A percentile compares a stretch with the other conserved stretches of the same genome.
These are phyloP conservation scores for Dalbergia cultrata DNA, from an alignment of 306 rosid species.

Conservation along the genomic window DNA sequence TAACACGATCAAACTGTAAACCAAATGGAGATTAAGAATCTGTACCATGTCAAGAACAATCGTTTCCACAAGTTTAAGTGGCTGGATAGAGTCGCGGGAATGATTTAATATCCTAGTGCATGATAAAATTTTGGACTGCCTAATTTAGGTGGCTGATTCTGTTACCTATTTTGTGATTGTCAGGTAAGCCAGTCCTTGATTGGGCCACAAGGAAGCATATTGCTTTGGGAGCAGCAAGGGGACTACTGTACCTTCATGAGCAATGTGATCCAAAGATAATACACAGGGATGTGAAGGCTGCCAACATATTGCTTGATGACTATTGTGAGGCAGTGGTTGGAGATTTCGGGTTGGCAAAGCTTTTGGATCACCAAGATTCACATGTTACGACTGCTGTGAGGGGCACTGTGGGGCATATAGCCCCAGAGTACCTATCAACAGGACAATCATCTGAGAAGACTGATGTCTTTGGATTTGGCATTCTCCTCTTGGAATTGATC, in stretches of 20 bases:
- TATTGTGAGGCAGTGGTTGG: slow-evolving; percentile 65
- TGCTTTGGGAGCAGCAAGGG: slow-evolving; percentile 64
- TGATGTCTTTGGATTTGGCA: slow-evolving; percentile 64
- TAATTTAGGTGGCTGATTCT: neutral
- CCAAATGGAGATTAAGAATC: no score
- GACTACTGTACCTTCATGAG: slow-evolving; percentile 58
- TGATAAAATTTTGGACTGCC: no score
- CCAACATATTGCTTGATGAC: slow-evolving; percentile 62
- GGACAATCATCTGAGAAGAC: slow-evolving; percentile 66
- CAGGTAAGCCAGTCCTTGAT: slow-evolving; percentile 61
- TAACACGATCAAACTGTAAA: no score
- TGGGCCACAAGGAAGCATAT: slow-evolving; percentile 64
- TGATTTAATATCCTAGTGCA: no score
- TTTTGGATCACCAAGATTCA: slow-evolving; percentile 63
- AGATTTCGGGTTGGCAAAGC: slow-evolving; percentile 64
- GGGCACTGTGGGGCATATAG: slow-evolving; percentile 63
- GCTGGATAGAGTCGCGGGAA: no score
- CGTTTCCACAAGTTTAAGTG: no score
- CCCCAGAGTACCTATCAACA: slow-evolving; percentile 61
- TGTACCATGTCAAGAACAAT: no score
- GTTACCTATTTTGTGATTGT: slow-evolving; percentile 26
- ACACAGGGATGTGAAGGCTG: slow-evolving; percentile 62
- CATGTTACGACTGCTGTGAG: slow-evolving; percentile 67
- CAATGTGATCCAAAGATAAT: slow-evolving; percentile 68
- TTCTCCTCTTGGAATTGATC: slow-evolving; percentile 59